Conservation (phyloP, 768 basidiomycete genomes). For the Calocybe indica region DNA sequence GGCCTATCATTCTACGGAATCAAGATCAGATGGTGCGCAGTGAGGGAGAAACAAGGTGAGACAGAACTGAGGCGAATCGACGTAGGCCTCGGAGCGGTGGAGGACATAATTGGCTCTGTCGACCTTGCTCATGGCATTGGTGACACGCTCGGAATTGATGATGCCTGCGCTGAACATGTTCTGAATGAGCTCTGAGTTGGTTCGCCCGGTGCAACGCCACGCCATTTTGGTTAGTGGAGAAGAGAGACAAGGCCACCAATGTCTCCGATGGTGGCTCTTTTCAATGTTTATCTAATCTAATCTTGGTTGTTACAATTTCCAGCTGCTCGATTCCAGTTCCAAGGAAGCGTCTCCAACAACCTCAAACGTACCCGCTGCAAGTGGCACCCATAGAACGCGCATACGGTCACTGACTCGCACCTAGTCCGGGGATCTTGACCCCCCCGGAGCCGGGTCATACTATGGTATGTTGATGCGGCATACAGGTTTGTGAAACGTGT, state of each 20-base stretch:
- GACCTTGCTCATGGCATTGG: conserved; percentile 62
- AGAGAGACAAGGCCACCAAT: neutral
- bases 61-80: conserved; percentile 68
- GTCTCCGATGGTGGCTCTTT: neutral
- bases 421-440: too few relatives aligned
- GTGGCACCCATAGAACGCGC: too few relatives aligned
- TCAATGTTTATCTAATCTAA: neutral
- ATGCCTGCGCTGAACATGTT: conserved; percentile 57
- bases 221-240: conserved; percentile 50
- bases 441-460: too few relatives aligned
- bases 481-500: conserved; percentile 53
- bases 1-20: conserved; percentile 56
- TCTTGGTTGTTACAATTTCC: neutral
- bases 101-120: conserved; percentile 68
- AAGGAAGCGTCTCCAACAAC: conserved; percentile 26
- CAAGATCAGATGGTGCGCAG: neutral
- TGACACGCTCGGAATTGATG: neutral
- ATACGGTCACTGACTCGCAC: too few relatives aligned
- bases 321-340: too few relatives aligned
- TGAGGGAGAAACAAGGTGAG: neutral
- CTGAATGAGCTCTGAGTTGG: conserved; percentile 66
- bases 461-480: too few relatives aligned
- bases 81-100: conserved; percentile 50
- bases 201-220: conserved; percentile 69
- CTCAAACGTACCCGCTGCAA: conserved; percentile 38